These are phyloP conservation scores for Sicyos baderoa DNA, from an alignment of 306 rosid species.

Conservation along the genomic window DNA sequence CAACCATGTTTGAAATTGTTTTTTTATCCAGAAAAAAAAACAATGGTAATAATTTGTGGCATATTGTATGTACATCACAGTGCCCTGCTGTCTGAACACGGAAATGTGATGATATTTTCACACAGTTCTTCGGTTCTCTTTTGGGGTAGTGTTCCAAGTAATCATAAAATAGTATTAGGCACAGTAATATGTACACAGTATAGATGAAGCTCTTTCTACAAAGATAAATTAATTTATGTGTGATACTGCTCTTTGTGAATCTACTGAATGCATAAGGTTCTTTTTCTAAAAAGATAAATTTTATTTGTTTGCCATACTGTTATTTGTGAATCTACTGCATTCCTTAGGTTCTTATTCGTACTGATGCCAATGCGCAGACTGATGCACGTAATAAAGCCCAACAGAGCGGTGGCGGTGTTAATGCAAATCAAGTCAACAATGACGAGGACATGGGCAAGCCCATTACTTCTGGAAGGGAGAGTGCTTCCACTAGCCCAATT, in stretches of 20 bases:
- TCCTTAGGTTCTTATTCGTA: background rate
- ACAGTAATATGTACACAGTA: background rate
- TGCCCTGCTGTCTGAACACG: background rate
- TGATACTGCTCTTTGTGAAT: background rate
- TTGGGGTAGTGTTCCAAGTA: background rate
- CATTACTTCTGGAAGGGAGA: slow-evolving; percentile 24
- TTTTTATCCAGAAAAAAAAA: no score
- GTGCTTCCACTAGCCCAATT: slow-evolving; percentile 45
- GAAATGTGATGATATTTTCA: background rate
- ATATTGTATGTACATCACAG: background rate
- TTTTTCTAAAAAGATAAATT: background rate
- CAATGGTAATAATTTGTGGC: background rate
- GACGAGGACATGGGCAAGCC: slow-evolving; percentile 27
- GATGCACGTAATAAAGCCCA: slow-evolving; percentile 27
- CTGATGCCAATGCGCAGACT: slow-evolving; percentile 28
- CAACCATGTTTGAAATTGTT: no score
- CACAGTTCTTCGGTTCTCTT: background rate
- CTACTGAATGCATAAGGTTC: background rate
- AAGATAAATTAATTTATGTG: background rate
- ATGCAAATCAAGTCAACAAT: slow-evolving; percentile 26
- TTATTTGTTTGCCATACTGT: background rate
- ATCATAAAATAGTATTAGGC: background rate
- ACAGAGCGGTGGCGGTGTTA: slow-evolving; percentile 16
- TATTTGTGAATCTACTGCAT: background rate
- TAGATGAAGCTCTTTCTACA: background rate